phyloP scores from a whole-genome alignment of 1,284 basidiomycete species.

The Naganishia sp. region DNA sequence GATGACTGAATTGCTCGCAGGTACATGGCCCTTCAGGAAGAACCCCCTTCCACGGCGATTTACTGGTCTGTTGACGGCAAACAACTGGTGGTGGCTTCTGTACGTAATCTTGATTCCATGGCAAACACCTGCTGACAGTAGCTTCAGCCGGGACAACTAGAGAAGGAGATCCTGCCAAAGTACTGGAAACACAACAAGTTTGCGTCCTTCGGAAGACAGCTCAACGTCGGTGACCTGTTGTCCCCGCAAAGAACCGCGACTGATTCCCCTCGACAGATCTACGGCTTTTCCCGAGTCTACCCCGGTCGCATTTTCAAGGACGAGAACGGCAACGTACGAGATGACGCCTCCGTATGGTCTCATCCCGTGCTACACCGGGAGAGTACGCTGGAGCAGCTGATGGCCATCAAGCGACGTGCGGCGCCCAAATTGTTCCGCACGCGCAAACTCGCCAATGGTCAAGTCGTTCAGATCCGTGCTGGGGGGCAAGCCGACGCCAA shows the following conservation, averaged over 20 bases:
- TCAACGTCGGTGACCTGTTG: constrained; percentile 31
- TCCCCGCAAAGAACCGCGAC: neutral
- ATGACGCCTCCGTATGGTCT: constrained; percentile 49
- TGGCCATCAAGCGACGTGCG: constrained; percentile 45
- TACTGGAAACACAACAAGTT: constrained; percentile 51
- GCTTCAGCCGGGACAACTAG: constrained; percentile 37
- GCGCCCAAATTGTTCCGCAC: constrained; percentile 49
- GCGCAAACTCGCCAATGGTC: constrained; percentile 44
- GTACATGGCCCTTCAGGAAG: constrained; percentile 42
- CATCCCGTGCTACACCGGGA: constrained; percentile 47
- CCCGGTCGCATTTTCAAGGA: constrained; percentile 50
- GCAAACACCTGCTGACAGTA: neutral
- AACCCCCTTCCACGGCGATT: constrained; percentile 45
- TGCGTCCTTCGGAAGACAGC: constrained; percentile 46
- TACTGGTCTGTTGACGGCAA: constrained; percentile 48
- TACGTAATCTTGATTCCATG: constrained; percentile 32
- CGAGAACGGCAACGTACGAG: constrained; percentile 41
- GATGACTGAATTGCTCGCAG: constrained; percentile 30
- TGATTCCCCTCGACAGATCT: constrained; percentile 39
- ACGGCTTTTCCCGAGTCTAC: constrained; percentile 47
- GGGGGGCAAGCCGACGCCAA: constrained; percentile 44
- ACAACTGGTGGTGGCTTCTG: constrained; percentile 49
- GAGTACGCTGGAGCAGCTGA: constrained; percentile 40
- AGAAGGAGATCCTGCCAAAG: constrained; percentile 44
- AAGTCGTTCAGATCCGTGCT: constrained; percentile 42